Conservation (phyloP, 345 rosid species). For the Heritiera fomes region DNA sequence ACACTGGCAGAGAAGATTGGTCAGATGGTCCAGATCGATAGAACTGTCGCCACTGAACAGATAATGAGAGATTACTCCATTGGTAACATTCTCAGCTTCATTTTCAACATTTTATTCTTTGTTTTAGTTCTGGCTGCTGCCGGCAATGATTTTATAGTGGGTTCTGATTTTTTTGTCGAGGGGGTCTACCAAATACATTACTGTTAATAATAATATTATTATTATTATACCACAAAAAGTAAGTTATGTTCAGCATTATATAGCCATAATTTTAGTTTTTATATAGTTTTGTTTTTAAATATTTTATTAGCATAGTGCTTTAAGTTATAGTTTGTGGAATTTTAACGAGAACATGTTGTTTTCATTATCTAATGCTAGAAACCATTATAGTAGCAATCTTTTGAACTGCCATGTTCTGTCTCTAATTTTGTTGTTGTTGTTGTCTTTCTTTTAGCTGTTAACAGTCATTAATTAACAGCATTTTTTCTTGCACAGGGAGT, state of each 20-base stretch:
- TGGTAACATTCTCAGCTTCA: constrained; percentile 28
- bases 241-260: not conserved
- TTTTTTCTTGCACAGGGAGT: constrained; percentile 50
- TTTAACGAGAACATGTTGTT: not conserved
- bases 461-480: constrained; percentile 2
- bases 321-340: not conserved
- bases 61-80: constrained; percentile 48
- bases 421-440: not conserved
- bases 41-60: constrained; percentile 44
- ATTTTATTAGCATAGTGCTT: not conserved
- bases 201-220: not conserved
- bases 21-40: constrained; percentile 62
- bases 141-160: constrained; percentile 7
- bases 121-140: not conserved
- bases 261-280: not conserved
- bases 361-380: constrained; percentile 7
- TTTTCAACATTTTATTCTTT: not conserved
- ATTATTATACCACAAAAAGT: not conserved
- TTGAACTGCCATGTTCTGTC: not conserved
- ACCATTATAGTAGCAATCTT: not conserved
- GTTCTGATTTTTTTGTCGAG: constrained; percentile 5
- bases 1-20: constrained; percentile 60
- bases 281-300: not conserved
- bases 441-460: not conserved
- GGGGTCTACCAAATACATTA: not conserved